These are phyloP conservation scores for Hymenoscyphus albidus DNA, from an alignment of 2,329 filamentous ascomycete species.

Conservation along the genomic window DNA sequence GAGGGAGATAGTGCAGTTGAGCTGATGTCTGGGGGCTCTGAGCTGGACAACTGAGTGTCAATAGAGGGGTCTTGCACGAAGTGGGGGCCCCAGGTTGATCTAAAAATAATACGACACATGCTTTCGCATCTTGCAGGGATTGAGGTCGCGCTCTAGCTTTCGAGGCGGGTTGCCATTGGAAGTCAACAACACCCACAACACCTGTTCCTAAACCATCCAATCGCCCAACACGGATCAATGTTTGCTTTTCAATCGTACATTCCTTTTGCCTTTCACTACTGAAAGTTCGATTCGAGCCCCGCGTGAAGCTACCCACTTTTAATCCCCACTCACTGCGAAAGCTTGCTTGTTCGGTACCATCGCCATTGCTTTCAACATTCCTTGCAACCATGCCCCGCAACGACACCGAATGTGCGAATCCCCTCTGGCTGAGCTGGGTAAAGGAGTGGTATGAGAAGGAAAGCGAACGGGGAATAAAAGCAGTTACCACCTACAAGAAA, in stretches of 20 bases:
- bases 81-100: neutral
- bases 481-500: conserved; percentile 66
- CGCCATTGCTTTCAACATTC: neutral
- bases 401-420: conserved; percentile 47
- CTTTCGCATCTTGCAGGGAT: neutral
- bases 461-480: conserved; percentile 65
- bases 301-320: neutral
- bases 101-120: neutral
- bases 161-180: neutral
- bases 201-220: neutral
- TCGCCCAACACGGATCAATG: neutral
- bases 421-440: conserved; percentile 68
- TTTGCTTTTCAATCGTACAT: neutral
- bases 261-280: neutral
- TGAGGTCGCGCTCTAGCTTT: neutral
- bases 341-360: neutral
- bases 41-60: neutral
- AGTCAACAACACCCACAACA: neutral
- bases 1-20: conserved; percentile 7
- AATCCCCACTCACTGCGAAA: neutral
- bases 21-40: neutral
- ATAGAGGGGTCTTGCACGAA: neutral
- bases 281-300: neutral
- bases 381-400: conserved; percentile 1
- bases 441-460: conserved; percentile 74